Evolutionary conservation across 164 flowering plant species (phyloP).

Genomic region (Berberis vulgaris): DNA sequence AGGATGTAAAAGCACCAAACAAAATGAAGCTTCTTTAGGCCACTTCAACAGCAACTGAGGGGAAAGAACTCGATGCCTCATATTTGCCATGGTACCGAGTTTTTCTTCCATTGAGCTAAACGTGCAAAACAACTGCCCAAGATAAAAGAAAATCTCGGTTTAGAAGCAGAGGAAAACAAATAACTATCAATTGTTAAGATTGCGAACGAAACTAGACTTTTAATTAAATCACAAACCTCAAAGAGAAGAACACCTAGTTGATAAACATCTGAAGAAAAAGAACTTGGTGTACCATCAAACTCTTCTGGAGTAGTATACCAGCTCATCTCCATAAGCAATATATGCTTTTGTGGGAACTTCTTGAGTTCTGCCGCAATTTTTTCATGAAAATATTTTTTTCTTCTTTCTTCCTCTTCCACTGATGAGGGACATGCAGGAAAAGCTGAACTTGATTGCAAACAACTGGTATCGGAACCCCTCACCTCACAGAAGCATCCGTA

Average conservation of each 20-base stretch:
- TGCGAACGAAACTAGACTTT: background rate
- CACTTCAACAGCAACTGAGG: conserved; percentile 79
- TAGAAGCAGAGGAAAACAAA: background rate
- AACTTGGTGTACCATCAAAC: conserved; percentile 50
- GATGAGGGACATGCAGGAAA: conserved; percentile 19
- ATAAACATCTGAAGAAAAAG: conserved; percentile 83
- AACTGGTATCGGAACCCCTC: conserved; percentile 34
- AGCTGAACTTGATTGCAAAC: conserved; percentile 43
- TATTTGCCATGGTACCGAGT: conserved; percentile 71
- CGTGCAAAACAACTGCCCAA: conserved; percentile 69
- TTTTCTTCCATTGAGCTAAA: conserved; percentile 75
- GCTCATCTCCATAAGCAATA: conserved; percentile 62
- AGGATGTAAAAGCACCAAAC: conserved; percentile 91
- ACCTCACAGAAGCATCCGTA: conserved; percentile 18
- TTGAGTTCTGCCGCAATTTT: conserved; percentile 35
- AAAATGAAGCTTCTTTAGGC: conserved; percentile 97
- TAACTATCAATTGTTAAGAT: background rate
- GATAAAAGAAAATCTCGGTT: conserved; percentile 9
- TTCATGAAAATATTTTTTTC: conserved; percentile 18
- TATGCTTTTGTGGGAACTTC: conserved; percentile 67
- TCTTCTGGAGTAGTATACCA: conserved; percentile 98
- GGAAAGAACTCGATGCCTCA: conserved; percentile 90
- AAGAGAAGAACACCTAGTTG: conserved; percentile 89
- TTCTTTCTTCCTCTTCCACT: conserved; percentile 24
- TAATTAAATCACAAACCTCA: conserved; percentile 44